Conservation (phyloP, 2,329 filamentous ascomycete genomes). For the Stachybotrys chlorohalonatus region DNA sequence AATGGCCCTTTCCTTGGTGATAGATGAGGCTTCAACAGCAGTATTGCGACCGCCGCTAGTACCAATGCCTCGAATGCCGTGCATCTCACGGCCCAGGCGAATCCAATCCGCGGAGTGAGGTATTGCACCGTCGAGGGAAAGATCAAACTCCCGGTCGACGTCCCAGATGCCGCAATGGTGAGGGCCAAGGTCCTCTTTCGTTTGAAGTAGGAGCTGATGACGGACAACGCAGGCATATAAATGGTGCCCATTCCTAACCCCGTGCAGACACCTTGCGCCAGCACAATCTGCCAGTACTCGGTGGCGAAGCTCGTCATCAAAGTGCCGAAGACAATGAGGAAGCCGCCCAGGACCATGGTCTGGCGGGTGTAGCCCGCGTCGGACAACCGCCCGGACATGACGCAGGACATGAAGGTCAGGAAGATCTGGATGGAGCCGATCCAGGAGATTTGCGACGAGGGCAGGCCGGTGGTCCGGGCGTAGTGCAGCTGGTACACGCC, state of each 20-base stretch:
- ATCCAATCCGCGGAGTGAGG: slow-evolving; percentile 48
- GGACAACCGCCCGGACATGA: slow-evolving; percentile 37
- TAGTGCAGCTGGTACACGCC: slow-evolving; percentile 46
- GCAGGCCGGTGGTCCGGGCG: slow-evolving; percentile 22
- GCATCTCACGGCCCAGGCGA: slow-evolving; percentile 54
- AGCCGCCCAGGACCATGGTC: slow-evolving; percentile 29
- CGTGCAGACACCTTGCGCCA: slow-evolving; percentile 43
- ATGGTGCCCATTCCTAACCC: slow-evolving; percentile 46
- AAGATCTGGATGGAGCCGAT: slow-evolving; percentile 43
- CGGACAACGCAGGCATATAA: slow-evolving; percentile 50
- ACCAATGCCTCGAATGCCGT: slow-evolving; percentile 53
- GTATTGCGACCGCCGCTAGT: slow-evolving; percentile 28
- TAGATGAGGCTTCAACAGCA: slow-evolving; percentile 34
- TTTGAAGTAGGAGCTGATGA: slow-evolving; percentile 54
- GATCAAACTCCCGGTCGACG: slow-evolving; percentile 44
- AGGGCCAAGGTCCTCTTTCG: slow-evolving; percentile 47
- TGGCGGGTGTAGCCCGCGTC: slow-evolving; percentile 39
- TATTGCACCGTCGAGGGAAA: slow-evolving; percentile 50
- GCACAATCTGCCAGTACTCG: slow-evolving; percentile 38
- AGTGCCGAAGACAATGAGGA: slow-evolving; percentile 34
- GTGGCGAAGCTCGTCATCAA: slow-evolving; percentile 36
- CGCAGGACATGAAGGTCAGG: slow-evolving; percentile 37
- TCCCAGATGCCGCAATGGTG: slow-evolving; percentile 51
- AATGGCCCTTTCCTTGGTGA: slow-evolving; percentile 40
- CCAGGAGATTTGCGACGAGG: slow-evolving; percentile 29